Base-by-base conservation (phyloP, 441 rosid genomes). In the Populus tomentosa region DNA sequence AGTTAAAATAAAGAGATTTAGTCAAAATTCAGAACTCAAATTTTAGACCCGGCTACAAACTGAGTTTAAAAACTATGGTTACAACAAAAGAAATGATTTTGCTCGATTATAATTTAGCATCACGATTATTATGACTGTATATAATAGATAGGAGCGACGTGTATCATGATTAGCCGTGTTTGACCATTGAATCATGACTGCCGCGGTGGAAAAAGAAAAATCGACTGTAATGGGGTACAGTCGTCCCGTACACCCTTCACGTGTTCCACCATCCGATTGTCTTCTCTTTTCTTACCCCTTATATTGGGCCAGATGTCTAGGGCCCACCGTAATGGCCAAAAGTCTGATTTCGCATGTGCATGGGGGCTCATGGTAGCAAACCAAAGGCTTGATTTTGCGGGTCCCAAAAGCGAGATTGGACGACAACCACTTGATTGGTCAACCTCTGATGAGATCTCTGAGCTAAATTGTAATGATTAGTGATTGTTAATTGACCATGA, bases 311-410 rank as follows among this genome's bases (percentile, higher is more conserved):
- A 10, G 0, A 28, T 33, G 10, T n/a, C 38, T 0, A 1, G 79
- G 84, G 71, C 84, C 86, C 79, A 77, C 72, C 18, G 26, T 6
- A 20, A 10, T 20, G 13, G 23, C 38, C 46, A 1, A 36, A 80
- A 70, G 82, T 80, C 81, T 74, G 33, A 42, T 10, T 16, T 63
- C 36, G 74, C 84, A 80, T 78, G 84, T 78, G 81, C 81, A 59
- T 63, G 11, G 36, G 67, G 72, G 77, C 63, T 67, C 63, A 32
- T 75, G 24, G 13, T 28, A 69, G 26, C 10, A 59, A 20, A 56
- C 33, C 13, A 0, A 28, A 36, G 61, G 6, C 28, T 53, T 71
- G 79, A 78, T 75, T 70, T 80, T 30, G 50, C 50, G 76, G 83
- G 79, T 36, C 80, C 82, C 2, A 0, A 6, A 1, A 6, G 11